Percentiles rank a stretch among this genome's conserved stretches.
phyloP scores from a whole-genome alignment of 2,329 filamentous ascomycete species.

The Alternaria consortialis region DNA sequence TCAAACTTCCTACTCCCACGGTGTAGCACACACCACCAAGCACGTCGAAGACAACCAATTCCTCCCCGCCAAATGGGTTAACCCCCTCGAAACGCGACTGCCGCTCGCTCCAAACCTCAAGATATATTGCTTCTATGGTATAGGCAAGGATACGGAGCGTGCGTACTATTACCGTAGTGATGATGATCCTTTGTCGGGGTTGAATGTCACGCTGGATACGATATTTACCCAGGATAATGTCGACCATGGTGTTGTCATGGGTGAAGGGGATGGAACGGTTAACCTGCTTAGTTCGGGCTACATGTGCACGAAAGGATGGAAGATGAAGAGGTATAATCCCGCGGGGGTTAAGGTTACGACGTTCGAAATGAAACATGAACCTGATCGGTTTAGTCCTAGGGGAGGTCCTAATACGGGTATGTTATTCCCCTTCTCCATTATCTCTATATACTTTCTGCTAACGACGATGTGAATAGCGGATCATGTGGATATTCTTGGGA shows the following conservation, averaged over 20 bases:
- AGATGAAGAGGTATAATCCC: constrained; percentile 92
- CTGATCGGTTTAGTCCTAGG: constrained; percentile 87
- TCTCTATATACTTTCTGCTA: constrained; percentile 4
- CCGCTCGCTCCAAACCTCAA: constrained; percentile 89
- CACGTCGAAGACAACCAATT: constrained; percentile 75
- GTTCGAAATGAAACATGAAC: constrained; percentile 96
- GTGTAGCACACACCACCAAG: constrained; percentile 78
- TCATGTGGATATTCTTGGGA: constrained; percentile 94
- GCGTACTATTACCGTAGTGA: constrained; percentile 90
- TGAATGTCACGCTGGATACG: constrained; percentile 70
- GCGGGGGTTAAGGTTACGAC: constrained; percentile 81
- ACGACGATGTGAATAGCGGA: constrained; percentile 65
- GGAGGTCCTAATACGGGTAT: constrained; percentile 71
- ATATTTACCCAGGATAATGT: constrained; percentile 57
- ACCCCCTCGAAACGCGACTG: constrained; percentile 87
- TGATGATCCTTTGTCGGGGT: constrained; percentile 67
- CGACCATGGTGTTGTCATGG: constrained; percentile 93
- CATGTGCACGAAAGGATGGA: constrained; percentile 97
- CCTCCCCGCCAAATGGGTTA: constrained; percentile 82
- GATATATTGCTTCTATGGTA: constrained; percentile 96
- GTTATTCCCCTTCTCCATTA: constrained; percentile 19
- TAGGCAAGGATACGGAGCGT: constrained; percentile 92
- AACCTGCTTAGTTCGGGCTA: constrained; percentile 92
- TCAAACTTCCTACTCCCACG: constrained; percentile 81
- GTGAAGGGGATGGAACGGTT: constrained; percentile 95